Base-by-base conservation (phyloP, 192 early-diverging fungal genomes). In the Podila horticola region DNA sequence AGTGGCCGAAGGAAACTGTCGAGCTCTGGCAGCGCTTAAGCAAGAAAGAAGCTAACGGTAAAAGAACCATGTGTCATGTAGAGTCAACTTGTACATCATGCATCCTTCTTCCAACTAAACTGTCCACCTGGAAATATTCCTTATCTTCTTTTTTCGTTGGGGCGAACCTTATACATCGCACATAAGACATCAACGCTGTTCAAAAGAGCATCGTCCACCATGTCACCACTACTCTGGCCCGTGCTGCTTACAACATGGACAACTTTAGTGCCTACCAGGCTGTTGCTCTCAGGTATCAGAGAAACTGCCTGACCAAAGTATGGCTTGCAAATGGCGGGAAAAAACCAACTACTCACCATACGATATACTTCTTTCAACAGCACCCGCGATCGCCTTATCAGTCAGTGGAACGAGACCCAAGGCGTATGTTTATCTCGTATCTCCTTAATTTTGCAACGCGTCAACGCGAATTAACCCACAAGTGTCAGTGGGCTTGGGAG, bases 341-440 rank as follows among this genome's bases (percentile, higher is more conserved):
- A 55, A 9, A 8, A 2, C 6, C 9, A 55, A 55, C 52, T 55
- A 55, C 24, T 26, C 52, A 55, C 52, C 2, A 4, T 45, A 45
- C 41, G 15, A 45, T 45, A 45, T 55, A 2, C 11, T 22, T 10
- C 4, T 26, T 49, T 20, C 1, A 38, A 79, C 33, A 93, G 91
- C 63, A 93, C 96, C 72, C 96, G 97, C 68, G 98, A 99, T 84
- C 92, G 91, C 30, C 90, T 99, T 67, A 90, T 98, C 71, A 92
- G 97, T 74, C 84, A 89, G 48, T 99, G 98, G 98, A 98, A 99
- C 84, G 81, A 88, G 61, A 98, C 98, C 34, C 96, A 98, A 82
- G 95, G 96, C 60, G 86, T 84, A 64, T 62, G 75, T 84, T 84
- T 45, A 45, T 45, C 41, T 45, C 41, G 26, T 22, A 24, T 45